Evolutionary conservation across 2,329 filamentous ascomycete genomes (phyloP).

Genomic region (Phaeomoniella chlamydospora): DNA sequence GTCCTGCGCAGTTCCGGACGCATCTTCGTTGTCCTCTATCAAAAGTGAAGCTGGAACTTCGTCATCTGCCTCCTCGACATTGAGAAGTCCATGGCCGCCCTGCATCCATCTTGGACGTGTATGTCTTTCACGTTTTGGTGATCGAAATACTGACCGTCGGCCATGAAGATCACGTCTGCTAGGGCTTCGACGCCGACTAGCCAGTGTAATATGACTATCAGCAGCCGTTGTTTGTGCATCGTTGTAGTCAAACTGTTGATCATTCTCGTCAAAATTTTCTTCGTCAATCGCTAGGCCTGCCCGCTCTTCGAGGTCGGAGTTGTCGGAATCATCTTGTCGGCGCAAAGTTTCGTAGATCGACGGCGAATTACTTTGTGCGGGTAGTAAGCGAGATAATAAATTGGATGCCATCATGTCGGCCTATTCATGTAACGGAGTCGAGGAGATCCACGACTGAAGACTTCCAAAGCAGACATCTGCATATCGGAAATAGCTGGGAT

Average conservation of each 20-base stretch:
- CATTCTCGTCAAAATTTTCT: conserved; percentile 33
- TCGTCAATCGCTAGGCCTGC: conserved; percentile 34
- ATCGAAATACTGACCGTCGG: conserved; percentile 17
- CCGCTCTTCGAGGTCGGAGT: conserved; percentile 28
- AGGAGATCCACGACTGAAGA: too few relatives aligned
- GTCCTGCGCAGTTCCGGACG: conserved; percentile 13
- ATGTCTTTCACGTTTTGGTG: conserved; percentile 8
- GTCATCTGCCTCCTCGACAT: conserved; percentile 40
- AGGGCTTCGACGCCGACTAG: conserved; percentile 14
- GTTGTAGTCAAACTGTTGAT: conserved; percentile 42
- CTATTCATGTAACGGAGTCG: too few relatives aligned
- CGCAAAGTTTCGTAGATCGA: conserved; percentile 33
- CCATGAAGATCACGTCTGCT: conserved; percentile 15
- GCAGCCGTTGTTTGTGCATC: conserved; percentile 37
- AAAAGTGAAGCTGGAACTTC: conserved; percentile 51
- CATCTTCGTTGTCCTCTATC: conserved; percentile 32
- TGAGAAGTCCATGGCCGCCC: conserved; percentile 12
- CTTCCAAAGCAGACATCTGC: too few relatives aligned
- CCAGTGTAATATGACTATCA: conserved; percentile 30
- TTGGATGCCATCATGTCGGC: conserved; percentile 26
- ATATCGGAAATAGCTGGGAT: too few relatives aligned
- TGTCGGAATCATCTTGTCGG: conserved; percentile 28
- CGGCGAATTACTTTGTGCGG: conserved; percentile 29
- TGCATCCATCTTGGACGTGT: conserved; percentile 21
- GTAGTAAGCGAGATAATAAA: conserved; percentile 27